A percentile compares a stretch with the other conserved stretches of the same genome.
These are phyloP conservation scores for Aspergillus texensis DNA, from an alignment of 2,329 filamentous ascomycete species.

Conservation along the genomic window DNA sequence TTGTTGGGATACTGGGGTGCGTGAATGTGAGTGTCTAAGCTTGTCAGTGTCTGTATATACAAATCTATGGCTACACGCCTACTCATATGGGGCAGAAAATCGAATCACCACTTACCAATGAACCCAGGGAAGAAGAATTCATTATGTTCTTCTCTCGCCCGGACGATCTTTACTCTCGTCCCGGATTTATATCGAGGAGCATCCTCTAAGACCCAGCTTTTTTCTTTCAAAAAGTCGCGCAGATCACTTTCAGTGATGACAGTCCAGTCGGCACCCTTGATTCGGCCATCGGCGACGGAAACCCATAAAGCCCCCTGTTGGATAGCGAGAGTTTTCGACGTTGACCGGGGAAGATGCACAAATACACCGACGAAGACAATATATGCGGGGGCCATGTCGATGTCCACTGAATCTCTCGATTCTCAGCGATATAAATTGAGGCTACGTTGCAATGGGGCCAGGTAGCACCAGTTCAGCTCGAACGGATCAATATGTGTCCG, in stretches of 20 bases:
- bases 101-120: constrained; percentile 38
- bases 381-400: constrained; percentile 12
- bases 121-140: constrained; percentile 53
- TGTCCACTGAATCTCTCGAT: not conserved
- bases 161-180: constrained; percentile 36
- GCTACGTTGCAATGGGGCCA: not conserved
- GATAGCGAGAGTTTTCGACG: constrained; percentile 54
- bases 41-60: not conserved
- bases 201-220: constrained; percentile 34
- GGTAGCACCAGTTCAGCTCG: not conserved
- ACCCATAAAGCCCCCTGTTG: constrained; percentile 51
- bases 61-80: no score
- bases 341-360: constrained; percentile 56
- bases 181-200: constrained; percentile 10
- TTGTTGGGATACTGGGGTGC: constrained; percentile 93
- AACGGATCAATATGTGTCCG: not conserved
- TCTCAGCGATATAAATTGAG: not conserved
- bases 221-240: constrained; percentile 29
- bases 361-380: constrained; percentile 64
- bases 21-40: constrained; percentile 87
- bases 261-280: constrained; percentile 40
- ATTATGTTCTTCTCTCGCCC: constrained; percentile 43
- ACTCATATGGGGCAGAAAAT: not conserved
- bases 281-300: constrained; percentile 33
- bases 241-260: constrained; percentile 29